phyloP scores from a whole-genome alignment of 805 yeast species.

The Hanseniaspora occidentalis region DNA sequence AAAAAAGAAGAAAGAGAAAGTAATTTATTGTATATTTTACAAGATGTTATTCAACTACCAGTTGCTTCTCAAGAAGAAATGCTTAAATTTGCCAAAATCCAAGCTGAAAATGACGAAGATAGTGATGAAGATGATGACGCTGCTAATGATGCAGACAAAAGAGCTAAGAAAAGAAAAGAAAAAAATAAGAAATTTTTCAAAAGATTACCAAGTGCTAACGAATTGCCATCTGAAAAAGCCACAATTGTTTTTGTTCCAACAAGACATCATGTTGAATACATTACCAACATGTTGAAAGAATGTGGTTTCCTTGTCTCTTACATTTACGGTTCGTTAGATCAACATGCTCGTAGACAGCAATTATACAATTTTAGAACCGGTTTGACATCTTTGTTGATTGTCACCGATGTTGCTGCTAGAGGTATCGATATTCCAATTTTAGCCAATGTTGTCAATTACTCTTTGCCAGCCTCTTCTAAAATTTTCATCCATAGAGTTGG shows the following conservation, averaged over 20 bases:
- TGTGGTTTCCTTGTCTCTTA: slow-evolving; percentile 82
- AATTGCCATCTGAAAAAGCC: slow-evolving; percentile 71
- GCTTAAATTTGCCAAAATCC: slow-evolving; percentile 29
- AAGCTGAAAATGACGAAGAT: slow-evolving; percentile 33
- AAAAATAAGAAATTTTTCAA: slow-evolving; percentile 27
- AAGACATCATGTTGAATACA: slow-evolving; percentile 92
- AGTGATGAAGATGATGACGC: slow-evolving; percentile 44
- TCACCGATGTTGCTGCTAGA: slow-evolving; percentile 97
- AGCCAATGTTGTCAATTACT: slow-evolving; percentile 87
- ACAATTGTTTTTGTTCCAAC: slow-evolving; percentile 95
- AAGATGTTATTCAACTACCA: slow-evolving; percentile 78
- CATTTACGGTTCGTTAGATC: slow-evolving; percentile 91
- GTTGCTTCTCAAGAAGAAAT: slow-evolving; percentile 60
- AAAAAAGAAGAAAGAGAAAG: slow-evolving; percentile 87
- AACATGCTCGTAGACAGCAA: slow-evolving; percentile 85
- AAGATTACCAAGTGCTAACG: slow-evolving; percentile 66
- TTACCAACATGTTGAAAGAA: slow-evolving; percentile 53
- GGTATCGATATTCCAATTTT: slow-evolving; percentile 97
- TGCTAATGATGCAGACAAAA: slow-evolving; percentile 29
- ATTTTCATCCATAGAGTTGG: slow-evolving; percentile 96
- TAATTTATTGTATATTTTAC: slow-evolving; percentile 59
- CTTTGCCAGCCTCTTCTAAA: slow-evolving; percentile 85
- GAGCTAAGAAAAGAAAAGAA: slow-evolving; percentile 14
- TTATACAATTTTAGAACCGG: slow-evolving; percentile 77
- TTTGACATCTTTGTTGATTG: slow-evolving; percentile 74